phyloP scores from a whole-genome alignment of 805 yeast genomes.

The Saccharomycopsis synnaedendra region DNA sequence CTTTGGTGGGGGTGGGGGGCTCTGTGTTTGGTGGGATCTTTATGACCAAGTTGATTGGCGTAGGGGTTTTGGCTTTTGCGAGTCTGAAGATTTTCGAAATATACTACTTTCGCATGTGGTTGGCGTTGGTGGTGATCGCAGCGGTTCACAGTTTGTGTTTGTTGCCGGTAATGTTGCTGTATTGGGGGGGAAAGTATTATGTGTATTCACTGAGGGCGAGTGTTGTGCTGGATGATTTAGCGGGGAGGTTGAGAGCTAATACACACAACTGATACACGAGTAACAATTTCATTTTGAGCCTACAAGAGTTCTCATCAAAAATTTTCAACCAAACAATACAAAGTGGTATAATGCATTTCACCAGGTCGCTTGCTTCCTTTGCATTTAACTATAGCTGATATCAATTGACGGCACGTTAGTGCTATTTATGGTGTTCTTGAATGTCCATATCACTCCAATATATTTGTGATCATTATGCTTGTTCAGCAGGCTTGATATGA shows the following conservation, averaged over 20 bases:
- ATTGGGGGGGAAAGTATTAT: conserved; percentile 51
- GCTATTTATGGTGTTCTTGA: no score
- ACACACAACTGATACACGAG: neutral
- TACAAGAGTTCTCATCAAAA: no score
- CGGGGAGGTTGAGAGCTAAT: conserved; percentile 16
- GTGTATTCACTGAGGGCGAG: conserved; percentile 26
- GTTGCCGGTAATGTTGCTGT: conserved; percentile 62
- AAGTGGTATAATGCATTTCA: no score
- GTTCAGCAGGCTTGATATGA: no score
- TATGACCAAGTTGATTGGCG: conserved; percentile 81
- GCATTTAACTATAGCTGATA: no score
- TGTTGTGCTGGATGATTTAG: conserved; percentile 24
- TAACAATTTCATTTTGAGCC: no score
- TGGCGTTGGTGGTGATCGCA: conserved; percentile 64
- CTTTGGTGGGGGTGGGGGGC: conserved; percentile 75
- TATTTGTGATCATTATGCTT: no score
- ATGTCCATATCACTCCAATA: no score
- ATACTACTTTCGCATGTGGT: conserved; percentile 94
- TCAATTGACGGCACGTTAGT: no score
- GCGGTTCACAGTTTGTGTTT: conserved; percentile 69
- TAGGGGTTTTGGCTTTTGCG: conserved; percentile 76
- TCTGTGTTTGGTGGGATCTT: conserved; percentile 88
- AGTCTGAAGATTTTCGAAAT: conserved; percentile 80
- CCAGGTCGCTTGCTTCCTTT: no score
- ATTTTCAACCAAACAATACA: no score